Evolutionary conservation across 352 stramenopile species (phyloP), one percentile per base, ranked within the genome.

Genomic region (Pythium scleroteichum): DNA sequence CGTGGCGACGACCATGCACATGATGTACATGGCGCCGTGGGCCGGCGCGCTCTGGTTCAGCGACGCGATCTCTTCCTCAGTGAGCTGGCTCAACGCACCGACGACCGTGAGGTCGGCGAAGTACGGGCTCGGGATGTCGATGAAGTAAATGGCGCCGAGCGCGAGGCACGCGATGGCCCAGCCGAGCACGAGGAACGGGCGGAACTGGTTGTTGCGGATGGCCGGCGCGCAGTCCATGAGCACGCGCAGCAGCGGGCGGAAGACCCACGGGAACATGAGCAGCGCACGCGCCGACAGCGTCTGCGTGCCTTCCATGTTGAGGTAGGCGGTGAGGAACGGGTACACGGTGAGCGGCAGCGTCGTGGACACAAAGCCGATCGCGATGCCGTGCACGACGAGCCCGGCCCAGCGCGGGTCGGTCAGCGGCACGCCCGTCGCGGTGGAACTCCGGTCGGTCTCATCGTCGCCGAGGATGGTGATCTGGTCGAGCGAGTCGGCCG

Each of bases 231-330:
- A 73, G 53, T 79, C 67, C 17, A 69, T 66, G 26, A 74, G 49
- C 33, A 86, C 45, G 23, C 53, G 44, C 33, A 82, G 69, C 26
- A 85, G 33, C 6, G 75, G 72, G 52, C 83, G 82, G 51, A 83
- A 66, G 16, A 64, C 63, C 76, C 74, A 88, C 12, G 76, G 75
- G 4, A 86, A 50, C 10, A 64, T 66, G 17, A 88, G 50, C 49
- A 87, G 44, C 42, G 69, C 66, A 13, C 69, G 69, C 7, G 74
- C 73, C 44, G 76, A 85, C 24, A 80, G 46, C 3, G 73, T 75
- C 58, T 84, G 73, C 10, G 75, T 81, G 53, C 74, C 73, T 69
- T 87, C 71, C 73, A 85, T 84, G 49, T 84, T 82, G 45, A 88
- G 64, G 53, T 87, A 79, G 61, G 71, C 80, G 5, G 62, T 82